Evolutionary conservation across 805 yeast genomes (phyloP), one percentile per base, ranked within the genome.

Genomic region (Cyberlindnera euphorbiae): DNA sequence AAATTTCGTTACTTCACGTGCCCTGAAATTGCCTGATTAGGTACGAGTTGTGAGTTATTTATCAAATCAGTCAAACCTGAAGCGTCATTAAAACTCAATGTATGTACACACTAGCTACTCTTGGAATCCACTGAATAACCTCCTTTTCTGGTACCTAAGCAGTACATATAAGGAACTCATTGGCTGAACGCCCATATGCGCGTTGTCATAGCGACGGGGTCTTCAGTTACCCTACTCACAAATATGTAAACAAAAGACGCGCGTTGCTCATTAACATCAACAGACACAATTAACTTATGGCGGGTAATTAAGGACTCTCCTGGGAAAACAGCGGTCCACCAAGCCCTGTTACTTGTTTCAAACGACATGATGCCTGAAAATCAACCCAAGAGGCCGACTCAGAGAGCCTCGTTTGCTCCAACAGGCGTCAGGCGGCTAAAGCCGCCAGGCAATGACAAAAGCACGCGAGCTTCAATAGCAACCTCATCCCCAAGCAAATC

Each of bases 401-500:
- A 39, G n/a, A 34, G 42, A 13, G 38, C 44, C 8, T 36, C 44
- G 3, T 16, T 39, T 6, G 38, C 34, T 8, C 34, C 42, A 9
- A 13, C 38, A 13, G 30, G 27, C 4, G 23, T 28, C 4, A 31
- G 31, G 8, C 30, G 43, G 17, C 33, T 30, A 15, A 39, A 32
- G 22, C 23, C 28, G 3, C 5, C 35, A 10, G 17, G 32, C n/a
- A 36, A 34, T 13, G 43, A 39, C 31, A 45, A 45, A 36, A 32
- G 39, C 30, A 15, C 36, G 14, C 26, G 46, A 9, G 44, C 45
- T 4, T 44, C 48, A 22, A 44, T 33, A 14, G 46, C 47, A 1
- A 41, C 47, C 7, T 40, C 47, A n/a, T 40, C 52, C 3, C 48
- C 53, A 9, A 33, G 46, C 6, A 45, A 40, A 25, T 39, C 46